Conservation (phyloP, 139 green algal species). For the Penium margaritaceum region DNA sequence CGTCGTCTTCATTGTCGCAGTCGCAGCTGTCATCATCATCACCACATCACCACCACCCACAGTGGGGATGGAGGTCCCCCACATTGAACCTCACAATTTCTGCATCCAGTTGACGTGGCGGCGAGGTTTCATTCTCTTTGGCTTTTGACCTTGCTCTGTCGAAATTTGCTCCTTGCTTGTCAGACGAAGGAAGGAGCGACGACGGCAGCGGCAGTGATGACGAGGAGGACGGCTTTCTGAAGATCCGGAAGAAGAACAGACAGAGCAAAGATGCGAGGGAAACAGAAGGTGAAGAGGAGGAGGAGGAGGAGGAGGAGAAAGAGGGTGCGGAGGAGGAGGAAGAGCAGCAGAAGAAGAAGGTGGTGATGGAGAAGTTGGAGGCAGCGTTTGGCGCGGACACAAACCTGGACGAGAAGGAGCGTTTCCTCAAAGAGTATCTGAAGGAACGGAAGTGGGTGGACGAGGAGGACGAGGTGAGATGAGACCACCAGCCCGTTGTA, state of each 20-base stretch:
- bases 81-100: too few species aligned
- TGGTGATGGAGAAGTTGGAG: background rate
- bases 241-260: background rate
- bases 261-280: background rate
- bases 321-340: background rate
- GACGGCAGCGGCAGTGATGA: too few species aligned
- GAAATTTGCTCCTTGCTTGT: too few species aligned
- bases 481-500: too few species aligned
- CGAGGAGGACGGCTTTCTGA: constrained; percentile 3
- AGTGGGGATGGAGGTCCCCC: too few species aligned
- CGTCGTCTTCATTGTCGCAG: too few species aligned
- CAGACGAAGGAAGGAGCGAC: too few species aligned
- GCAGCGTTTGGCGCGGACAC: background rate
- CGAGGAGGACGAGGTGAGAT: background rate
- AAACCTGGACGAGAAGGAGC: background rate
- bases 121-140: too few species aligned
- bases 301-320: background rate
- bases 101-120: too few species aligned
- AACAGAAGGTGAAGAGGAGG: background rate
- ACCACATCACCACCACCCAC: too few species aligned
- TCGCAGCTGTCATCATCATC: too few species aligned
- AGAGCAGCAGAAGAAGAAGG: background rate
- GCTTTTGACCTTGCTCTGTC: too few species aligned
- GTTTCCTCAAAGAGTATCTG: background rate
- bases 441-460: background rate